Conservation (phyloP, 2,329 filamentous ascomycete genomes). For the Seiridium cupressi region DNA sequence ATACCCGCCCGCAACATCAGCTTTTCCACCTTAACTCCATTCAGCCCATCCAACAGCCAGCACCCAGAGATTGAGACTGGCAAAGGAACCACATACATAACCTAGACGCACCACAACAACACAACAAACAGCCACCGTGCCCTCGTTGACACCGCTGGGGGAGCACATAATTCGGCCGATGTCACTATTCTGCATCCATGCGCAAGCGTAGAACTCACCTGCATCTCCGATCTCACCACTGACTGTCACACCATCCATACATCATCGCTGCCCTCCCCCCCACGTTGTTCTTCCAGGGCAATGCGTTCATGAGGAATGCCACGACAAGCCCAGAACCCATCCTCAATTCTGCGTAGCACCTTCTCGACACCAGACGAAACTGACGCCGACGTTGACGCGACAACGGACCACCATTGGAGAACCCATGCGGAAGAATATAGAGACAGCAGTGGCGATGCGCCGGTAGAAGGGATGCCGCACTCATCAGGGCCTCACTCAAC, state of each 20-base stretch:
- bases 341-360: background rate
- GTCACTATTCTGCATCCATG: too few relatives aligned
- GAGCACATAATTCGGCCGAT: too few relatives aligned
- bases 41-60: background rate
- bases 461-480: conserved; percentile 2
- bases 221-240: background rate
- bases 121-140: background rate
- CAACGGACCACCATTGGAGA: background rate
- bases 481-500: background rate
- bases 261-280: background rate
- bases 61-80: background rate
- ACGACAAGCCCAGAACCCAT: conserved; percentile 7
- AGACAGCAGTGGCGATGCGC: background rate
- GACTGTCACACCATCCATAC: background rate
- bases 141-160: background rate
- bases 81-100: background rate
- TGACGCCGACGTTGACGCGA: background rate
- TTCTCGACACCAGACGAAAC: background rate
- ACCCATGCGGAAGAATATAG: background rate
- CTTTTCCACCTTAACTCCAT: conserved; percentile 8
- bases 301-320: conserved; percentile 11
- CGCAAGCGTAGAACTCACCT: too few relatives aligned
- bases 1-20: conserved; percentile 1
- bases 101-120: background rate
- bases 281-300: background rate